phyloP scores from a whole-genome alignment of 176 grass and related monocot genomes.

The Melocanna baccifera region DNA sequence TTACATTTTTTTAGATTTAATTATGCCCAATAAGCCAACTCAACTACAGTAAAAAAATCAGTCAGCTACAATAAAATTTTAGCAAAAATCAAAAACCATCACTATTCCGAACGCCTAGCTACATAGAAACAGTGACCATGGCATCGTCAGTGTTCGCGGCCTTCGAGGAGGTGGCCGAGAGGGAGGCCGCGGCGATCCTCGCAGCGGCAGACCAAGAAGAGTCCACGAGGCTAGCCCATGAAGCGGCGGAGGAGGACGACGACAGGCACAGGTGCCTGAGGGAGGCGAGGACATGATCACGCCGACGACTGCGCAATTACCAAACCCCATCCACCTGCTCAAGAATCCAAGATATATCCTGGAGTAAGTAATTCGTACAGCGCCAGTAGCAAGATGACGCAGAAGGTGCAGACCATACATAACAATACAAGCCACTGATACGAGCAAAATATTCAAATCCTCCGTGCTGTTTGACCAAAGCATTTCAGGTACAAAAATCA shows the following conservation, averaged over 20 bases:
- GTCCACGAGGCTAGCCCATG: constrained; percentile 19
- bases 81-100: too few relatives aligned
- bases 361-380: background rate
- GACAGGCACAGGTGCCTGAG: constrained; percentile 27
- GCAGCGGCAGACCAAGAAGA: constrained; percentile 30
- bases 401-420: background rate
- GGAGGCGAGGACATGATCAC: constrained; percentile 44
- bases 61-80: too few relatives aligned
- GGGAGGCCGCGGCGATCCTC: constrained; percentile 37
- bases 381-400: background rate
- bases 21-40: too few relatives aligned
- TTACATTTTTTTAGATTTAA: too few relatives aligned
- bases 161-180: constrained; percentile 34
- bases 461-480: background rate
- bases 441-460: background rate
- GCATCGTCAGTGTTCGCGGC: constrained; percentile 28
- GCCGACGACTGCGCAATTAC: background rate
- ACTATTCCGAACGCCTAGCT: too few relatives aligned
- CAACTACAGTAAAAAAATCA: too few relatives aligned
- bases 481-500: background rate
- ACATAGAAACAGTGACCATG: background rate
- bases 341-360: background rate
- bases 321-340: background rate
- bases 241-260: background rate
- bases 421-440: background rate